Evolutionary conservation across 2,329 filamentous ascomycete species (phyloP).

Genomic region (Paraphaeosphaeria minitans): DNA sequence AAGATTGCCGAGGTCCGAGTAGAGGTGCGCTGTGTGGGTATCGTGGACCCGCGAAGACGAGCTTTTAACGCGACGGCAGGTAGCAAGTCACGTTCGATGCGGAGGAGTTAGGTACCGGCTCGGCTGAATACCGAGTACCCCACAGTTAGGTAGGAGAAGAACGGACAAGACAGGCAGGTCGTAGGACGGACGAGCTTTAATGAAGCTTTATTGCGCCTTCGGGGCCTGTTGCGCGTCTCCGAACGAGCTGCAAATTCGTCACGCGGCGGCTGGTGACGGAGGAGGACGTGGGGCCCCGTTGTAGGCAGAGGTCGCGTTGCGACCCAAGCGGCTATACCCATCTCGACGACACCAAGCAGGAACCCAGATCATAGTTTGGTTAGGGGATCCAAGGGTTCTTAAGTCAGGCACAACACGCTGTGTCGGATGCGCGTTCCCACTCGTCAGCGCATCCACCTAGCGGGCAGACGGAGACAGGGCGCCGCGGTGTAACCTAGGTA

Average conservation of each 20-base stretch:
- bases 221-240: conserved; percentile 1
- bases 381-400: neutral
- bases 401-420: neutral
- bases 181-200: conserved; percentile 14
- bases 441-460: neutral
- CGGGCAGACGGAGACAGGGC: conserved; percentile 1
- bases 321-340: conserved; percentile 3
- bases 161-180: conserved; percentile 14
- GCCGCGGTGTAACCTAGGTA: neutral
- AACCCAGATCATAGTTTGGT: neutral
- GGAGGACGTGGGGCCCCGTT: conserved; percentile 12
- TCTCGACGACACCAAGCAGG: neutral
- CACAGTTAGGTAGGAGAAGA: conserved; percentile 5
- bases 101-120: neutral
- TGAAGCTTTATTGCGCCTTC: conserved; percentile 22
- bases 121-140: conserved; percentile 31
- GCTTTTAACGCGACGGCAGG: conserved; percentile 5
- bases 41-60: conserved; percentile 25
- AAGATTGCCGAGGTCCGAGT: conserved; percentile 11
- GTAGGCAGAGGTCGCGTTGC: conserved; percentile 4
- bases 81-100: neutral
- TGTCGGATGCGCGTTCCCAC: conserved; percentile 1
- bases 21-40: conserved; percentile 13
- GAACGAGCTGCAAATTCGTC: conserved; percentile 16
- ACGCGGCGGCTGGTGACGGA: conserved; percentile 14